Evolutionary conservation across 129 eudicot species (phyloP).

Genomic region (Daucus carota): DNA sequence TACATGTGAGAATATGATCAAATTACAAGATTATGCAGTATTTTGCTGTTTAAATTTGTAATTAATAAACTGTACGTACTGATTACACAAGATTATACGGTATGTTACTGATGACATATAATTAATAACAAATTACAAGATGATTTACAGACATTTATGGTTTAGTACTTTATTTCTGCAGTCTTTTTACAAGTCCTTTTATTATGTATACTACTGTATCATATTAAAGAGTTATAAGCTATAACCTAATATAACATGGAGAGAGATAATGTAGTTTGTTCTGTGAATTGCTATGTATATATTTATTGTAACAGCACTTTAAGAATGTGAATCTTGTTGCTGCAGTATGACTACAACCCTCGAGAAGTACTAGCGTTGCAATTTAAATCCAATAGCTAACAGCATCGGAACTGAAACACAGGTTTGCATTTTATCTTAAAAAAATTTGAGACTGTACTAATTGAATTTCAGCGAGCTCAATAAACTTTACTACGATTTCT

Average conservation of each 20-base stretch:
- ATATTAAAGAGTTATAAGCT: not conserved
- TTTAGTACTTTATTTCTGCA: not conserved
- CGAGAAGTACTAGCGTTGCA: slow-evolving; percentile 78
- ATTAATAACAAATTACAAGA: no score
- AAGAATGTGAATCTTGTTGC: slow-evolving; percentile 7
- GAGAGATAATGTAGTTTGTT: not conserved
- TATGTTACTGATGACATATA: not conserved
- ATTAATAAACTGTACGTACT: no score
- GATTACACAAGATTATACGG: no score
- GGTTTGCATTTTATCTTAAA: slow-evolving; percentile 28
- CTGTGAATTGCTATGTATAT: not conserved
- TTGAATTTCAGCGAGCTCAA: not conserved
- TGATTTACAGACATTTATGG: not conserved
- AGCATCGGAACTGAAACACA: slow-evolving; percentile 63
- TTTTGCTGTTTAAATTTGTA: no score
- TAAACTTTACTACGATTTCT: no score
- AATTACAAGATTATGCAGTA: not conserved
- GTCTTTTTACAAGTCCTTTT: not conserved
- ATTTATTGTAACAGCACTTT: not conserved
- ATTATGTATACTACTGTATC: not conserved
- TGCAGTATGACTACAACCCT: slow-evolving; percentile 66
- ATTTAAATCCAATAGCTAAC: slow-evolving; percentile 54
- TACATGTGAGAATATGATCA: not conserved
- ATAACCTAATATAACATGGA: no score
- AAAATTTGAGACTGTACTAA: not conserved